Conservation (phyloP, 768 basidiomycete species). For the Wakefieldia striispora region DNA sequence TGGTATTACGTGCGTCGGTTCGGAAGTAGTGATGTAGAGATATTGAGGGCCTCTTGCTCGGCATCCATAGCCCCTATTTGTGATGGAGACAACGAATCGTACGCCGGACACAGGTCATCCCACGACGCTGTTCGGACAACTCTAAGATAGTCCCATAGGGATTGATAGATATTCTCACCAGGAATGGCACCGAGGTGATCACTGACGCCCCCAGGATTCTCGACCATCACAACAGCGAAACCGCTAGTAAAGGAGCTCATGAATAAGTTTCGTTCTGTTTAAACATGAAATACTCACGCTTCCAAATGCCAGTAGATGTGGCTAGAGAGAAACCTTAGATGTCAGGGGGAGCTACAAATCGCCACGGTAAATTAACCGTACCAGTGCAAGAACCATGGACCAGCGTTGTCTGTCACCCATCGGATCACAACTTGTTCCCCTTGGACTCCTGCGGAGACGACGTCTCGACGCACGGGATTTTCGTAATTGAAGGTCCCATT, state of each 20-base stretch:
- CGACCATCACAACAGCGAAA: conserved; percentile 27
- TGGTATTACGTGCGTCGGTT: no score
- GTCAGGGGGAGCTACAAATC: not conserved
- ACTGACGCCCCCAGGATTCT: conserved; percentile 18
- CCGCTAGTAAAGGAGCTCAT: conserved; percentile 9
- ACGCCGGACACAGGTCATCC: conserved; percentile 26
- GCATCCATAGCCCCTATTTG: conserved; percentile 24
- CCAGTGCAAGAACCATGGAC: conserved; percentile 53
- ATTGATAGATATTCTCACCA: conserved; percentile 5
- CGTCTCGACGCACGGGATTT: conserved; percentile 39
- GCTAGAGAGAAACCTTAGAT: conserved; percentile 9
- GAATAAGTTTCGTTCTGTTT: not conserved
- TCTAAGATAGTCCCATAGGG: not conserved
- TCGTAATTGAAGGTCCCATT: conserved; percentile 29
- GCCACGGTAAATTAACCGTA: not conserved
- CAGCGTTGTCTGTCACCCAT: conserved; percentile 62
- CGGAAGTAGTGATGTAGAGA: conserved; percentile 17
- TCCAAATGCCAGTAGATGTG: conserved; percentile 32
- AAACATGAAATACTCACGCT: conserved; percentile 11
- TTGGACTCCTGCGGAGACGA: conserved; percentile 18
- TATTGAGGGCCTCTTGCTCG: conserved; percentile 17
- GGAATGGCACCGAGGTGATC: conserved; percentile 15
- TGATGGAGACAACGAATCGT: conserved; percentile 12
- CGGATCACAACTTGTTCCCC: conserved; percentile 50
- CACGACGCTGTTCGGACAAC: conserved; percentile 18